Evolutionary conservation across 2,329 filamentous ascomycete genomes (phyloP), one percentile per base, ranked within the genome.

Genomic region (Alternaria arbusti): DNA sequence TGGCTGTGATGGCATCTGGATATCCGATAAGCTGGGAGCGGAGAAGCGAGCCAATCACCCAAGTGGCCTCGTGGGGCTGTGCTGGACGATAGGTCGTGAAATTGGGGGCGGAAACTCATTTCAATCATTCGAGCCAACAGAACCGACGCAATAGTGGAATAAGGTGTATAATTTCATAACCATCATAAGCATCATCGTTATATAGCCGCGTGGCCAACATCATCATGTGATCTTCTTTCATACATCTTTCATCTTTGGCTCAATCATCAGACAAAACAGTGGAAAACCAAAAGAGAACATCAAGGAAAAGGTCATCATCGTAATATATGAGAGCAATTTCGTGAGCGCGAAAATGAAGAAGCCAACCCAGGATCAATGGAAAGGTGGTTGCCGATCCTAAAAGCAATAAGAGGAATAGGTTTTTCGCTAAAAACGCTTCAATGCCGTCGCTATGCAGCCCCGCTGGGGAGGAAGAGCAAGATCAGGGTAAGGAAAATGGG

Each of bases 391-490:
- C 55, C 60, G 54, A 57, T 55, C 54, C 56, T 11, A 54, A 57
- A 44, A 30, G 28, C 49, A 44, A 32, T 22, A 32, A 49, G 50
- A 59, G 43, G 44, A 44, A 60, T 30, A 43, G 45, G 44, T 26
- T 55, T 40, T 26, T 74, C 75, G 75, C 74, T 75, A 61, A 72
- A 77, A 77, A 73, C 74, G 74, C 75, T 77, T 67, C 63, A 72
- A 76, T 73, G 70, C 73, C 70, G 64, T 78, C 74, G 75, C 75
- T 78, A 78, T 78, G 76, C 76, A 74, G 64, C 66, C 71, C 65
- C 67, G 64, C 56, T 45, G 63, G 36, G 70, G 59, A 46, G 61
- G 59, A 23, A 64, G 40, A 61, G 54, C 45, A 58, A 59, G 43
- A 71, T 71, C 54, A 70, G 71, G 67, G 73, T 63, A 64, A 59